These are phyloP conservation scores for Lecanoromycetidae sp. DNA, from an alignment of 2,329 filamentous ascomycete genomes.

Conservation along the genomic window DNA sequence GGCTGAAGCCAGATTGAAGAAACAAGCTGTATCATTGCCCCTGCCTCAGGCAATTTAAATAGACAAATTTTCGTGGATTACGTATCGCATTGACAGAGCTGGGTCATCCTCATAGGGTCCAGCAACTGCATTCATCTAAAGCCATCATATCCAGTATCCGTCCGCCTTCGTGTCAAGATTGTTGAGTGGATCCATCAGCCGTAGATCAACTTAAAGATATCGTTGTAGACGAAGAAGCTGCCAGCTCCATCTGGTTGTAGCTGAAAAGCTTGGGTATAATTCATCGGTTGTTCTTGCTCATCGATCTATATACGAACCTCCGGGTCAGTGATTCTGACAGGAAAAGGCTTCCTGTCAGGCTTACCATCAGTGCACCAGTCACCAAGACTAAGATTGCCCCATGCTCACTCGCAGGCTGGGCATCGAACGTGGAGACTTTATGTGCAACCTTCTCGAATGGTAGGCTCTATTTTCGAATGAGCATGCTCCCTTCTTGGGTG, in stretches of 20 bases:
- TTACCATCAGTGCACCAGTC: slow-evolving; percentile 72
- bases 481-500: neutral
- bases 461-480: slow-evolving; percentile 44
- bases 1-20: no score
- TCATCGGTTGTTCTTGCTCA: slow-evolving; percentile 75
- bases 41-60: slow-evolving; percentile 5
- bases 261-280: slow-evolving; percentile 83
- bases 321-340: neutral
- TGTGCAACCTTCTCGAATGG: slow-evolving; percentile 76
- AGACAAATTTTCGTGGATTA: neutral
- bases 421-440: slow-evolving; percentile 63
- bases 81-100: no score
- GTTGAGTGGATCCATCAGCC: neutral
- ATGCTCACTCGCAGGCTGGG: slow-evolving; percentile 59
- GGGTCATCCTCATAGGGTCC: no score
- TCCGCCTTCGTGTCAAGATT: no score
- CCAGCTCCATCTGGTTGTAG: slow-evolving; percentile 55
- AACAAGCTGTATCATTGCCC: neutral
- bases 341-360: slow-evolving; percentile 22
- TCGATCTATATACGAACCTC: slow-evolving; percentile 55
- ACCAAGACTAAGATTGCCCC: slow-evolving; percentile 76
- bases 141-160: neutral
- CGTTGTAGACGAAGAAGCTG: slow-evolving; percentile 82
- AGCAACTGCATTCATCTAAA: neutral
- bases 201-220: slow-evolving; percentile 86